Base-by-base conservation (phyloP, 2,329 filamentous ascomycete species). In the Chrysoporthe austroafricana region DNA sequence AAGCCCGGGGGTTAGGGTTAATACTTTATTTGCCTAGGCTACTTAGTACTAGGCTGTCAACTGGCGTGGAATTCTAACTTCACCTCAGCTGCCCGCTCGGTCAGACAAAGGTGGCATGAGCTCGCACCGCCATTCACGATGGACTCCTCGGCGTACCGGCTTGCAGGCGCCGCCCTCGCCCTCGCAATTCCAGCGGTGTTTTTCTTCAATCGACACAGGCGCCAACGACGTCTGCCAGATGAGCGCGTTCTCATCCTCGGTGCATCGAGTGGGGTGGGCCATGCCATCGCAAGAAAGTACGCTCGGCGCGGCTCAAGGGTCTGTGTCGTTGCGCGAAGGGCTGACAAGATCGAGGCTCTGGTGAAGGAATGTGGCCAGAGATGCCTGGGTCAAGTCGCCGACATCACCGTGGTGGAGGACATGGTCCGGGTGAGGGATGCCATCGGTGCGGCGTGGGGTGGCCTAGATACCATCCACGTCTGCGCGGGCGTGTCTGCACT, bases 401-500 rank as follows among this genome's bases (percentile, higher is more conserved):
- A 77, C 69, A 72, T 76, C 54, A 72, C 71, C 48, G 67, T 69
- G 8, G 72, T 70, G 2, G 69, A 64, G 16, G 75, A 75, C 36
- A 76, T 78, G 75, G 72, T 73, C 11, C 63, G 67, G 13, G 67
- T 77, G 42, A 72, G 76, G 50, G 70, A 71, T 0, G 66, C 68
- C 9, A 57, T 78, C 36, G 63, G 71, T 2, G 58, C 52, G 1
- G 70, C 71, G 50, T 77, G 76, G 76, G 73, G 69, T 9, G 76
- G 76, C 8, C 63, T 78, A 26, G 76, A 78, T 69, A 75, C 76
- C 1, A 63, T 78, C 52, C 73, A 75, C 18, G 62, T 78, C 3
- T 76, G 74, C 54, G 76, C 76, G 1, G 76, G 76, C 4, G 76
- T 78, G 5, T 77, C 76, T 46, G 76, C 76, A 26, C 72, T 78